Percentiles rank a stretch among this genome's conserved stretches.
Conservation (phyloP, 2,329 filamentous ascomycete genomes). For the Aspergillus puulaauensis region DNA sequence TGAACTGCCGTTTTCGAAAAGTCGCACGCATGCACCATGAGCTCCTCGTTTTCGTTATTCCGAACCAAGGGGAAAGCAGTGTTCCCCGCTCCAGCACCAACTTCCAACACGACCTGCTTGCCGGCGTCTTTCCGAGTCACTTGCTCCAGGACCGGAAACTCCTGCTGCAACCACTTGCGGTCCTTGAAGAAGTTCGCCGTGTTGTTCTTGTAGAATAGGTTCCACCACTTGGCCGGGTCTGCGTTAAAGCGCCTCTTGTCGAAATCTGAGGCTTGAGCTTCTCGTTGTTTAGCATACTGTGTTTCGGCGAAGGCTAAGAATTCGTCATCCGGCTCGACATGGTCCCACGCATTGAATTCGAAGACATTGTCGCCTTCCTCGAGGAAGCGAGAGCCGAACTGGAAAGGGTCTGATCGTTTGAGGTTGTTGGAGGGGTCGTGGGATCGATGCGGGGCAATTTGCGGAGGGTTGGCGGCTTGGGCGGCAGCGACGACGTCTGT, state of each 20-base stretch:
- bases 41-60: conserved; percentile 75
- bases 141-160: conserved; percentile 84
- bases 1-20: conserved; percentile 95
- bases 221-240: conserved; percentile 95
- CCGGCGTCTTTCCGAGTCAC: conserved; percentile 71
- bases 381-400: conserved; percentile 88
- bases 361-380: conserved; percentile 86
- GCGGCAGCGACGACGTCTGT: conserved; percentile 32
- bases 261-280: conserved; percentile 85
- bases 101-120: conserved; percentile 73
- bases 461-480: conserved; percentile 48
- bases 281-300: conserved; percentile 82
- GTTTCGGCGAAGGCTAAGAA: conserved; percentile 83
- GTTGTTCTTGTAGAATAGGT: conserved; percentile 97
- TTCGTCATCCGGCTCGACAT: conserved; percentile 86
- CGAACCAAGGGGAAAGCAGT: conserved; percentile 89
- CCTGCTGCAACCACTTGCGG: conserved; percentile 93
- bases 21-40: conserved; percentile 91
- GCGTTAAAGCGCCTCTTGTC: conserved; percentile 87
- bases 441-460: conserved; percentile 62
- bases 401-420: conserved; percentile 89
- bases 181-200: conserved; percentile 98
- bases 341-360: conserved; percentile 98
- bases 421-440: conserved; percentile 69
- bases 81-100: conserved; percentile 93